Conservation (phyloP, 2,329 filamentous ascomycete species). For the Cadophora luteo-olivacea region DNA sequence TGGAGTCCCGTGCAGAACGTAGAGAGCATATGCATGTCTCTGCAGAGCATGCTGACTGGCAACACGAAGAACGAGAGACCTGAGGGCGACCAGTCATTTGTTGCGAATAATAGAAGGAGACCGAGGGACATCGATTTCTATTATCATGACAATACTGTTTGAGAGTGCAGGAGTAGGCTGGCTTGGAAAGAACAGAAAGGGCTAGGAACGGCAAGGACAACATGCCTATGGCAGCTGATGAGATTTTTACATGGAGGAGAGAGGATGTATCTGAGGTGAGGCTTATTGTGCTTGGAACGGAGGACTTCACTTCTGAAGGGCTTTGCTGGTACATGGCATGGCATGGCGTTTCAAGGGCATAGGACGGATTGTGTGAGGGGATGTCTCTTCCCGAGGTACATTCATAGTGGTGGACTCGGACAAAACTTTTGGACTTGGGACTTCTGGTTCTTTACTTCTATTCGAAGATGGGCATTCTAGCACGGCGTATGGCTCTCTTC, state of each 20-base stretch:
- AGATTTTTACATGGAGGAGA: neutral
- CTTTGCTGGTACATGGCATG: neutral
- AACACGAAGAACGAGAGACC: constrained; percentile 92
- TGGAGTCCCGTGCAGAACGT: constrained; percentile 98
- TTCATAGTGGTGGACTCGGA: neutral
- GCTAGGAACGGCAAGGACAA: neutral
- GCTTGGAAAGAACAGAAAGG: neutral
- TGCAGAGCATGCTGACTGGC: constrained; percentile 97
- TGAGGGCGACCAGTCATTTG: constrained; percentile 88
- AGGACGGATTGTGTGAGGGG: neutral
- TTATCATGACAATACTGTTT: constrained; percentile 86
- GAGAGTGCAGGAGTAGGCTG: neutral
- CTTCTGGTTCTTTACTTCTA: neutral
- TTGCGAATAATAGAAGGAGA: constrained; percentile 76
- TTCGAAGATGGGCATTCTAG: constrained; percentile 27
- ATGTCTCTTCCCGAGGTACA: neutral
- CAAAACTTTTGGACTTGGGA: neutral
- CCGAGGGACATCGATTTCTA: constrained; percentile 91
- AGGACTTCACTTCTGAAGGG: neutral
- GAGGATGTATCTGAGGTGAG: neutral
- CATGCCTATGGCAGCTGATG: neutral
- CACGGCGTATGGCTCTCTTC: constrained; percentile 23
- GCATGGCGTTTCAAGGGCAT: neutral
- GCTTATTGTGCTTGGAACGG: neutral
- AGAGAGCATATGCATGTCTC: constrained; percentile 94